phyloP scores from a whole-genome alignment of 345 rosid species.

The Populus deltoides region DNA sequence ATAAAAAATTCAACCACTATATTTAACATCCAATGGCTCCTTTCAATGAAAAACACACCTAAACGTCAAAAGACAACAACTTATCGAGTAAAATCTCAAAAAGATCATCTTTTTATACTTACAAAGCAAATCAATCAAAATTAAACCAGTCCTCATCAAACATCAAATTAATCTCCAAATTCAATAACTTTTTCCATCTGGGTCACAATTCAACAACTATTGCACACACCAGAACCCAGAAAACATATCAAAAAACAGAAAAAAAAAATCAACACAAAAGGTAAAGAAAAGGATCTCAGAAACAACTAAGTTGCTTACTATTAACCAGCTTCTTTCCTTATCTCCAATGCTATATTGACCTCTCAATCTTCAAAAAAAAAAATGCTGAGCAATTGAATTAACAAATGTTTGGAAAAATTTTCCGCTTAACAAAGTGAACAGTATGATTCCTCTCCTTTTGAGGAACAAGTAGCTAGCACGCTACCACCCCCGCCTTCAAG shows the following conservation, averaged over 20 bases:
- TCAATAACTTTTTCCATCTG: neutral
- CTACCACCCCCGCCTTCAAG: conserved; percentile 4
- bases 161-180: neutral
- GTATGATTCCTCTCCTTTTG: conserved; percentile 4
- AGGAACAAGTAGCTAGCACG: conserved; percentile 26
- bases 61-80: neutral
- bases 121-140: neutral
- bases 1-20: neutral
- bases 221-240: neutral
- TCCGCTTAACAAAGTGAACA: conserved; percentile 26
- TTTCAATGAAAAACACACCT: neutral
- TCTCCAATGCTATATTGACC: neutral
- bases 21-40: neutral
- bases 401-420: conserved; percentile 30
- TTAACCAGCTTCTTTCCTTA: neutral
- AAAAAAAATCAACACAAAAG: neutral
- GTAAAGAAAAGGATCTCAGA: neutral
- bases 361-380: neutral
- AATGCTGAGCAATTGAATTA: conserved; percentile 11
- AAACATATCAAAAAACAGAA: neutral
- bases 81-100: neutral
- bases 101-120: neutral
- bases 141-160: neutral
- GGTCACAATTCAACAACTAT: neutral
- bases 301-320: neutral